A percentile compares a stretch with the other conserved stretches of the same genome.
These are phyloP conservation scores for Aegilops bicornis DNA, from an alignment of 176 grass and related monocot genomes.

Conservation along the genomic window DNA sequence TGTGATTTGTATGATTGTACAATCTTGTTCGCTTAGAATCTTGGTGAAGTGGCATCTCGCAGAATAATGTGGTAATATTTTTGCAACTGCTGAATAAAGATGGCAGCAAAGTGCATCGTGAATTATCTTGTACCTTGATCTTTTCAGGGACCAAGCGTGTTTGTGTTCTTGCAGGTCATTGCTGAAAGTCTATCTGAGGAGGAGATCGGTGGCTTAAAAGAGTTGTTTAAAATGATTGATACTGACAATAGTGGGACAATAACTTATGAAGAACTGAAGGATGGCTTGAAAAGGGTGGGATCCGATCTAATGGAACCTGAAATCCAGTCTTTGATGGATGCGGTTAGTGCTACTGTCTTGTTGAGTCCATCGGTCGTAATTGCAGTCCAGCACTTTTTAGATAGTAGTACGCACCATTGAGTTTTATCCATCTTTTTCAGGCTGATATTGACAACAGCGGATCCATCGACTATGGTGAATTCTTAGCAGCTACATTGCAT, in stretches of 20 bases:
- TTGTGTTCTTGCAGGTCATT: conserved; percentile 65
- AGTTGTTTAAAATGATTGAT: conserved; percentile 98
- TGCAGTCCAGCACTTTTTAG: neutral
- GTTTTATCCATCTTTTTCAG: conserved; percentile 34
- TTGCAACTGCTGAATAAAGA: conserved; percentile 21
- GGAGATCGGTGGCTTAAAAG: conserved; percentile 93
- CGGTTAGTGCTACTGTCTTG: conserved; percentile 45
- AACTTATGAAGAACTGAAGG: conserved; percentile 88
- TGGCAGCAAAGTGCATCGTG: neutral
- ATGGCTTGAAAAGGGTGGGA: conserved; percentile 84
- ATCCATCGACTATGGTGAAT: conserved; percentile 89
- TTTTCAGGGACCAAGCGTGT: neutral
- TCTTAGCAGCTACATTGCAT: conserved; percentile 86
- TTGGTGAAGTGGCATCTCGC: neutral
- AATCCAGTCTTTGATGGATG: conserved; percentile 91
- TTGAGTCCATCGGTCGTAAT: neutral
- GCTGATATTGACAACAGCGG: conserved; percentile 71
- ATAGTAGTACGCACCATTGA: neutral
- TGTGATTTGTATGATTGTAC: neutral
- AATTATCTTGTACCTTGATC: conserved; percentile 1
- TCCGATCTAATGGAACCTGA: conserved; percentile 96
- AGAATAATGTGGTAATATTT: conserved; percentile 12
- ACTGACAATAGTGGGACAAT: conserved; percentile 97
- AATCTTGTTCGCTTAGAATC: conserved; percentile 12
- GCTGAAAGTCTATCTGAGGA: conserved; percentile 96